Evolutionary conservation across 495 filamentous ascomycete species (phyloP).

Genomic region (Talaromyces proteolyticus): DNA sequence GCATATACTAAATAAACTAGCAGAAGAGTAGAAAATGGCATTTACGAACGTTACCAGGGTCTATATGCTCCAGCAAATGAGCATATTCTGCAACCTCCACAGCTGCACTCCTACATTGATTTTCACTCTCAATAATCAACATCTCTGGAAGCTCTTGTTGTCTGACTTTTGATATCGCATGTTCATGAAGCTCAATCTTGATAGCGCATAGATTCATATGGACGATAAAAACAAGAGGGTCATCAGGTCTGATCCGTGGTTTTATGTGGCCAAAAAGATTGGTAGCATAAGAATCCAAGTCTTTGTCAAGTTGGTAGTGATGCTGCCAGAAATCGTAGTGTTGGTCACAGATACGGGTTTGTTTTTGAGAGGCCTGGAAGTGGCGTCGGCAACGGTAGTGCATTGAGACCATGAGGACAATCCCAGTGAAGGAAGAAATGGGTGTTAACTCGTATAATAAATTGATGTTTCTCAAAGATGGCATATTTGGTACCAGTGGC

Average conservation of each 20-base stretch:
- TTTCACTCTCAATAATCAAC: neutral
- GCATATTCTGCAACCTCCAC: neutral
- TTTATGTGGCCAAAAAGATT: neutral
- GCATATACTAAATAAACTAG: neutral
- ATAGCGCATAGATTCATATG: conserved; percentile 1
- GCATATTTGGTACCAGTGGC: neutral
- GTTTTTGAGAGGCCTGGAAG: neutral
- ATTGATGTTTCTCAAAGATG: neutral
- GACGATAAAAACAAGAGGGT: neutral
- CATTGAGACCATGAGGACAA: neutral
- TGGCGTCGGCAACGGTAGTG: neutral
- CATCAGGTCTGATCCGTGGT: neutral
- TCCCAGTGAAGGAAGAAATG: neutral
- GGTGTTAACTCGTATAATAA: neutral
- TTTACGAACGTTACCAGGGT: neutral
- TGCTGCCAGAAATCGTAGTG: conserved; percentile 1
- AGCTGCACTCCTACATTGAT: neutral
- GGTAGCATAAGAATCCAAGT: neutral
- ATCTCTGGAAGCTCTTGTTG: neutral
- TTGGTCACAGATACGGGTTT: neutral
- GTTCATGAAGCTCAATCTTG: neutral
- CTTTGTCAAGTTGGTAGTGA: conserved; percentile 1
- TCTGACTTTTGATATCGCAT: conserved; percentile 1
- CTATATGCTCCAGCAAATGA: neutral
- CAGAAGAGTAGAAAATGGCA: neutral